Evolutionary conservation across 2,329 filamentous ascomycete species (phyloP).

Genomic region (Pyricularia sp.): DNA sequence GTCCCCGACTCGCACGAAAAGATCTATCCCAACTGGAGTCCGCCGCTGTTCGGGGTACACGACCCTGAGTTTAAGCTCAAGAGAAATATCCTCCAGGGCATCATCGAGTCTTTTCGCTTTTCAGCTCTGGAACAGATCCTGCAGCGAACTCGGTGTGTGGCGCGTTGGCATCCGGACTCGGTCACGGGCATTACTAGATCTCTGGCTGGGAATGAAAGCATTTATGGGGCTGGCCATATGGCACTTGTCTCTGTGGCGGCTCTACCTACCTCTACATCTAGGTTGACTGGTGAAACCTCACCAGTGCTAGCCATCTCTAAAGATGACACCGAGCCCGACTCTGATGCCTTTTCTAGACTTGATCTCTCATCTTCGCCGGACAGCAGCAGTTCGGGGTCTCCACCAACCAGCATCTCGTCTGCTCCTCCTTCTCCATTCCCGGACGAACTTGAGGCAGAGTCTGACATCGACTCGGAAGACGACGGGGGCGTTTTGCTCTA

Average conservation of each 20-base stretch:
- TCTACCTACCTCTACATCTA: neutral
- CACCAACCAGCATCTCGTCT: neutral
- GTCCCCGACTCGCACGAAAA: constrained; percentile 25
- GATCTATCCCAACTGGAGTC: constrained; percentile 27
- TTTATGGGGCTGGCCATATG: neutral
- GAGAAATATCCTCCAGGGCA: neutral
- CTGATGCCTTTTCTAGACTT: neutral
- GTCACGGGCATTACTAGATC: neutral
- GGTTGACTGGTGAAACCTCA: neutral
- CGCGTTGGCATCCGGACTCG: neutral
- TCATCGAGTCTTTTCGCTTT: neutral
- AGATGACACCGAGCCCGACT: neutral
- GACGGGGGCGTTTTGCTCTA: neutral
- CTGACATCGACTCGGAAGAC: neutral
- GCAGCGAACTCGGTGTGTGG: neutral
- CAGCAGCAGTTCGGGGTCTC: neutral
- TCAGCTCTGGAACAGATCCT: neutral
- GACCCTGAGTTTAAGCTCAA: neutral
- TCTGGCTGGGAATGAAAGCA: neutral
- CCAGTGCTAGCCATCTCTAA: neutral
- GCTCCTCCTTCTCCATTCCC: neutral
- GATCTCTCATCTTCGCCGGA: neutral
- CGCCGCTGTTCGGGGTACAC: constrained; percentile 1
- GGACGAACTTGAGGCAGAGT: neutral
- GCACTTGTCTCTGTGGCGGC: neutral